Evolutionary conservation across 1,284 basidiomycete genomes (phyloP).

Genomic region (Boletus semigastroideus): DNA sequence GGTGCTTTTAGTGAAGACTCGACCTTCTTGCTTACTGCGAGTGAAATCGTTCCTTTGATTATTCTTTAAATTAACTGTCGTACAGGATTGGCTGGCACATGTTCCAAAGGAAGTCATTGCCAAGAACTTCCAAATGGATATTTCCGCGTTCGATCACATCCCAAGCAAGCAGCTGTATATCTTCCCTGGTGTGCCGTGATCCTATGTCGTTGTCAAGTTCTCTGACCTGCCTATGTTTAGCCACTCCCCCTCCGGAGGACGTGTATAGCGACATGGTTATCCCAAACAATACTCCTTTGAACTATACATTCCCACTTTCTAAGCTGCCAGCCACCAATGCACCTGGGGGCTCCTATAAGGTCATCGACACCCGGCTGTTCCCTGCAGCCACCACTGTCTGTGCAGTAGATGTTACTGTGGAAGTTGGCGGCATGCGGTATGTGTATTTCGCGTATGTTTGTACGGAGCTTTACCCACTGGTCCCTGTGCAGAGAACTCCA

Average conservation of each 20-base stretch:
- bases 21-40: constrained; percentile 47
- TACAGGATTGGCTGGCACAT: constrained; percentile 51
- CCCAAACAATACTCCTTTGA: constrained; percentile 46
- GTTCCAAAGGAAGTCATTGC: constrained; percentile 52
- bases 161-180: constrained; percentile 54
- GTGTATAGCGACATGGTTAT: constrained; percentile 38
- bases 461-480: not conserved
- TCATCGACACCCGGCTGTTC: constrained; percentile 60
- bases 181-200: constrained; percentile 42
- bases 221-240: constrained; percentile 24
- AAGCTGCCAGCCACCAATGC: constrained; percentile 41
- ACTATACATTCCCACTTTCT: constrained; percentile 54
- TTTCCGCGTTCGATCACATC: constrained; percentile 46
- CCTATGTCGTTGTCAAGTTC: not conserved
- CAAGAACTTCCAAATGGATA: constrained; percentile 49
- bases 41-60: not conserved
- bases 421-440: constrained; percentile 58
- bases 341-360: constrained; percentile 57
- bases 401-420: constrained; percentile 56
- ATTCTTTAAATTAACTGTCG: not conserved
- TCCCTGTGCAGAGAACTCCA: constrained; percentile 46
- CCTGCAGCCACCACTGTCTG: constrained; percentile 54
- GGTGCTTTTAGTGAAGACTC: constrained; percentile 57
- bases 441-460: constrained; percentile 1
- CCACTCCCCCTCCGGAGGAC: constrained; percentile 41